Evolutionary conservation across 2,329 filamentous ascomycete species (phyloP), one percentile per base, ranked within the genome.

Genomic region (Pyrenochaeta sp.): DNA sequence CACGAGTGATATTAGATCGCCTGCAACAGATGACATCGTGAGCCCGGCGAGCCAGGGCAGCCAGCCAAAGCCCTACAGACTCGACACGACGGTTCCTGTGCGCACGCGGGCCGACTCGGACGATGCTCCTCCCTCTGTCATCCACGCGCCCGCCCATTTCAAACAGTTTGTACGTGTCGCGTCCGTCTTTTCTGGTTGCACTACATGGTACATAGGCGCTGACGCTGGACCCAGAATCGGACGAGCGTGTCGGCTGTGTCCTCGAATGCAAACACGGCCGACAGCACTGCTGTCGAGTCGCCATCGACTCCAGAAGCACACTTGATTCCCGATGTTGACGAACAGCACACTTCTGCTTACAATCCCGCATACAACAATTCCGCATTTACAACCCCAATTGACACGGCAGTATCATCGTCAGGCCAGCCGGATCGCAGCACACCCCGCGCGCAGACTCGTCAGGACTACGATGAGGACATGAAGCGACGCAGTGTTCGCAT

Each of bases 71-170:
- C 77, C 80, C 46, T 73, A 72, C 30, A 79, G 78, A 71, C 77
- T 85, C 48, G 77, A 84, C 61, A 86, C 82, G 7, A 67, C 75
- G 30, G 65, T 82, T 19, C 71, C 78, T 10, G 61, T 67, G 45
- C 72, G 76, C 50, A 62, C 72, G 28, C 75, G 79, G 70, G 89
- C 75, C 81, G 88, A 73, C 52, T 85, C 85, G 25, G 88, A 88
- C 60, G 92, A 96, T 65, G 92, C 93, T 66, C 90, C 92, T 25
- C 85, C 92, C 52, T 97, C 93, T 1, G 93, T 96, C 53, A 97
- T 97, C 66, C 93, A 97, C 82, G 92, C 91, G 15, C 93, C 93
- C 0, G 85, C 92, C 64, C 91, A 90, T 61, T 97, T 95, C 77
- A 85, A 87, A 54, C 86, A 86, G 67, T 96, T 95, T 86, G 91